These are phyloP conservation scores for Ceratocystis alfenasii DNA, from an alignment of 2,329 filamentous ascomycete species.

Conservation along the genomic window DNA sequence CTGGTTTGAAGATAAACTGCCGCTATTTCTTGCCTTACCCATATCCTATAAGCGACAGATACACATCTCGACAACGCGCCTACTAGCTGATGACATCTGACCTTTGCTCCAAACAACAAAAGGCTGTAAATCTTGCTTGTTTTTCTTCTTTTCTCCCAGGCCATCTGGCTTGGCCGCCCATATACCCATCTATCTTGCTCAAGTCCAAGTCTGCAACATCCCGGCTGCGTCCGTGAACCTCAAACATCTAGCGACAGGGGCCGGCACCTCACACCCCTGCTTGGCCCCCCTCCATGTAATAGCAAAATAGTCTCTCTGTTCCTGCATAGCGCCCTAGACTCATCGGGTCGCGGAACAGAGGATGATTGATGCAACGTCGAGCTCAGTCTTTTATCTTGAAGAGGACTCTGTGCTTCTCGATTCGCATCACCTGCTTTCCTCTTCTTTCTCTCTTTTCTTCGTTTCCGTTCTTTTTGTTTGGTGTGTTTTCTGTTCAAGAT, in stretches of 20 bases:
- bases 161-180: not conserved
- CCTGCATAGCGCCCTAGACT: not conserved
- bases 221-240: constrained; percentile 16
- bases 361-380: constrained; percentile 8
- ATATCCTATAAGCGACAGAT: no score
- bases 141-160: not conserved
- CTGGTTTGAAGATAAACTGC: no score
- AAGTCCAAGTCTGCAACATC: not conserved
- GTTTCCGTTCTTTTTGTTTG: not conserved
- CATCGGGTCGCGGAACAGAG: constrained; percentile 3
- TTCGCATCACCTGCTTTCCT: not conserved
- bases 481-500: not conserved
- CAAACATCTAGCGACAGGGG: constrained; percentile 13
- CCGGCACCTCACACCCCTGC: not conserved
- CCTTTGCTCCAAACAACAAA: no score
- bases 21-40: no score
- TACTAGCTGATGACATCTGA: no score
- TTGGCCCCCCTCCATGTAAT: not conserved
- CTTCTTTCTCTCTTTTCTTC: not conserved
- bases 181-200: not conserved
- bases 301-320: constrained; percentile 1
- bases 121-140: no score
- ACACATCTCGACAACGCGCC: no score
- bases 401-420: not conserved
- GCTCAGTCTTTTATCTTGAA: constrained; percentile 1